These are phyloP conservation scores for Uncinocarpus reesii DNA, from an alignment of 2,329 filamentous ascomycete genomes.

Conservation along the genomic window DNA sequence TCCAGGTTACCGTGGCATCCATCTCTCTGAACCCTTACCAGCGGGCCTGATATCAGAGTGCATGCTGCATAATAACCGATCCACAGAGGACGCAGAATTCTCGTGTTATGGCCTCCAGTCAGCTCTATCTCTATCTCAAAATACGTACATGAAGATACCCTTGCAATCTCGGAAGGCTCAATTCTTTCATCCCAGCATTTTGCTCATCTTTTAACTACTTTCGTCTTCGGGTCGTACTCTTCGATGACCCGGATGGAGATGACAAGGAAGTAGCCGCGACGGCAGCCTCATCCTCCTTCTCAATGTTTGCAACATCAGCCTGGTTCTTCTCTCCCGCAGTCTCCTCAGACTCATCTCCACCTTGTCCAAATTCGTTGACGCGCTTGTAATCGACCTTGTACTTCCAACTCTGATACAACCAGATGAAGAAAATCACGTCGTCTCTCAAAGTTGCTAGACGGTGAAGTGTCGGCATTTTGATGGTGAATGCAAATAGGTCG, in stretches of 20 bases:
- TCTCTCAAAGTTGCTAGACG: slow-evolving; percentile 84
- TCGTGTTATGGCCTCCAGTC: neutral
- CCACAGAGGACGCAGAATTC: neutral
- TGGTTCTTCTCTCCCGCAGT: slow-evolving; percentile 29
- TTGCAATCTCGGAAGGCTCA: slow-evolving; percentile 3
- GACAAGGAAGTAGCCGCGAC: neutral
- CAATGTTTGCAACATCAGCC: slow-evolving; percentile 8
- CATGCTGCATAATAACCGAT: neutral
- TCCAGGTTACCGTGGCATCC: neutral
- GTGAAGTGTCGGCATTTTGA: slow-evolving; percentile 96
- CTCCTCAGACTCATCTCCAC: slow-evolving; percentile 59
- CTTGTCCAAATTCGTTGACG: slow-evolving; percentile 97
- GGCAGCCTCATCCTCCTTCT: slow-evolving; percentile 13
- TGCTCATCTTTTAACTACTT: slow-evolving; percentile 9
- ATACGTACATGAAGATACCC: neutral
- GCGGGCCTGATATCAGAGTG: neutral
- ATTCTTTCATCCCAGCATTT: neutral
- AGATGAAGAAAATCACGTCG: slow-evolving; percentile 97
- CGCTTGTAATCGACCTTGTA: slow-evolving; percentile 87
- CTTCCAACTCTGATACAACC: slow-evolving; percentile 85
- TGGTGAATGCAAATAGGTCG: slow-evolving; percentile 95
- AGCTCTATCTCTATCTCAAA: neutral
- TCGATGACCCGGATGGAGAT: slow-evolving; percentile 3
- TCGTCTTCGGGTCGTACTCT: slow-evolving; percentile 14
- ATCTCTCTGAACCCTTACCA: neutral